Evolutionary conservation across 164 flowering plant genomes (phyloP), one percentile per base, ranked within the genome.

Genomic region (Litsea cubeba): DNA sequence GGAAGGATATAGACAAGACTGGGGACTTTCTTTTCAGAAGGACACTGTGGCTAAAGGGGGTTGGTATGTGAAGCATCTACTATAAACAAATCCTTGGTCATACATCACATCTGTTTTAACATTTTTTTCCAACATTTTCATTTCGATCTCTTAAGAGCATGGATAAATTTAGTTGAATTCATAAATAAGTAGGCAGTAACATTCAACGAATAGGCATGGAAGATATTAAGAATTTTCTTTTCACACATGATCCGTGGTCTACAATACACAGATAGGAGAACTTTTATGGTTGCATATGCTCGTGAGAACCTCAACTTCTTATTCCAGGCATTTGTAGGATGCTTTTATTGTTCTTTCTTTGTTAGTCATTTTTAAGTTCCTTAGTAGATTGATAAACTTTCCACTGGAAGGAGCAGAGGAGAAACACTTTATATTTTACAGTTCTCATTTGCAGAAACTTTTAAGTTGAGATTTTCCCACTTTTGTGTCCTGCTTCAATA

Each of bases 1-100:
- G 89, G 98, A 93, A 84, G 98, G 99, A 51, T 95, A 91, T 76
- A 82, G 99, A 68, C 99, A 93, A 79, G 96, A 95, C 78, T 95
- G 98, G 99, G 85, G 78, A 66, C 95, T 95, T 82, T 93, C 99
- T 17, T 90, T 85, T 75, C 87, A 91, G 75, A 88, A 77, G 81
- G 94, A 91, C 69, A 93, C 97, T 8, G 82, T 87, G 69, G 66
- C 79, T 28, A 87, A 77, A 81, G 97, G 99, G 66, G 99, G 99
- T 79, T 95, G 99, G 98, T 93, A 95, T 75, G 87, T 77, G 15
- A 72, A 60, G 71, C 28, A 64, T 69, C 67, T 76, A 11, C 57
- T 22, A 20, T 54, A 7, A 50, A 66, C 23, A 66, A 71, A 26
- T 71, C 64, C 65, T 62, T 71, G 14, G 25, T 6, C 11, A 3